Evolutionary conservation across 2,329 filamentous ascomycete genomes (phyloP).

Genomic region (Xylariaceae sp.): DNA sequence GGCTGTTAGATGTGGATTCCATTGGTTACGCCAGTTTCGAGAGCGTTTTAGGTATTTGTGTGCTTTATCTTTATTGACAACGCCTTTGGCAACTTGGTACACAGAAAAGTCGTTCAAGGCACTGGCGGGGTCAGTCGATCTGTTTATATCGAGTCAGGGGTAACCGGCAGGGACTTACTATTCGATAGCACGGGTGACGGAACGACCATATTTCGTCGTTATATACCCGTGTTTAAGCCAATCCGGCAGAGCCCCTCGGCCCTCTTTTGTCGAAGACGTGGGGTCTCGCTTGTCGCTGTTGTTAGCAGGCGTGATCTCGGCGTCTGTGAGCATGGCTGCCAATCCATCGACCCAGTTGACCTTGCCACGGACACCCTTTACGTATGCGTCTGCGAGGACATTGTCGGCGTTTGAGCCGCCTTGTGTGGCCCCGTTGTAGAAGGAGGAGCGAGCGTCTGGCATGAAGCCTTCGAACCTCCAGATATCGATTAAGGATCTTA

Average conservation of each 20-base stretch:
- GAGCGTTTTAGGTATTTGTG: conserved; percentile 57
- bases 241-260: conserved; percentile 62
- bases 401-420: conserved; percentile 68
- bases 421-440: conserved; percentile 64
- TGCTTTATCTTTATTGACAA: conserved; percentile 47
- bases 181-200: conserved; percentile 60
- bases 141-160: not conserved
- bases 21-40: conserved; percentile 67
- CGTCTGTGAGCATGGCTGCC: conserved; percentile 60
- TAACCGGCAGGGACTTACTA: conserved; percentile 39
- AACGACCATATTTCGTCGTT: conserved; percentile 55
- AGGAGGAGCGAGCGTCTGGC: conserved; percentile 61
- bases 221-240: conserved; percentile 63
- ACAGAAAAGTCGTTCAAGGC: conserved; percentile 64
- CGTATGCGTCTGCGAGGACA: conserved; percentile 65
- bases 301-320: conserved; percentile 56
- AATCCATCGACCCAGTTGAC: conserved; percentile 62
- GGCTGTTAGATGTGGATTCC: conserved; percentile 54
- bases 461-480: conserved; percentile 61
- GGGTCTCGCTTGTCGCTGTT: conserved; percentile 52
- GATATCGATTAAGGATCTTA: conserved; percentile 63
- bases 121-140: conserved; percentile 22
- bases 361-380: conserved; percentile 59
- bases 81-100: conserved; percentile 57
- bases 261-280: conserved; percentile 60